Evolutionary conservation across 768 basidiomycete genomes (phyloP).

Genomic region (Melanogaster broomeanus): DNA sequence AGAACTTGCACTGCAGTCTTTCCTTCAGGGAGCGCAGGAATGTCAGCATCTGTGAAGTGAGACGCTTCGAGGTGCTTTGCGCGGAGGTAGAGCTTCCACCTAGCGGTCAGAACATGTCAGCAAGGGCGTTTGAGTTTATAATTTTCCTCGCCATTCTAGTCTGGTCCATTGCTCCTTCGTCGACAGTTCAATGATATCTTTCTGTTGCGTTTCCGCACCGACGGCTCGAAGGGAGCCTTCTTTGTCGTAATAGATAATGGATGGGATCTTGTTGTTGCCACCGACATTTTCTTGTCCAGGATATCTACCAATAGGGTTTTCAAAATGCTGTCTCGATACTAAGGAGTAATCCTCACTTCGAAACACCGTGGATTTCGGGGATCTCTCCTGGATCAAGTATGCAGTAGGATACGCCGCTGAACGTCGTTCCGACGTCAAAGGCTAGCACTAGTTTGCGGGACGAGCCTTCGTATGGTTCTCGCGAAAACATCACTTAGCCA

Average conservation of each 20-base stretch:
- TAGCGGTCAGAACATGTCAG: slow-evolving; percentile 6
- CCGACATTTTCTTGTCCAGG: slow-evolving; percentile 38
- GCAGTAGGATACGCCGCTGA: slow-evolving; percentile 36
- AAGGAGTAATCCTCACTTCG: slow-evolving; percentile 16
- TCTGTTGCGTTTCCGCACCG: slow-evolving; percentile 42
- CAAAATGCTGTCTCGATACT: neutral
- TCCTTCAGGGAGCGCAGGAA: slow-evolving; percentile 37
- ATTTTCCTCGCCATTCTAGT: slow-evolving; percentile 38
- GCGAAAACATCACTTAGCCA: slow-evolving; percentile 22
- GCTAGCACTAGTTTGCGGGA: slow-evolving; percentile 35
- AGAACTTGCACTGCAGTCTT: slow-evolving; percentile 41
- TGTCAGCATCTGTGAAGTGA: slow-evolving; percentile 22
- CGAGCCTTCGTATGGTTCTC: slow-evolving; percentile 35
- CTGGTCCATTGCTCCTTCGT: slow-evolving; percentile 41
- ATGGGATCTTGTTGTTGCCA: slow-evolving; percentile 44
- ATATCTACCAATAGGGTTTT: slow-evolving; percentile 19
- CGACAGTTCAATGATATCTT: slow-evolving; percentile 34
- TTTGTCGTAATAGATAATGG: slow-evolving; percentile 43
- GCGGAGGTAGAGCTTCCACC: slow-evolving; percentile 38
- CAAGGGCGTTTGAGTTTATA: neutral
- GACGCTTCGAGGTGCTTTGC: slow-evolving; percentile 27
- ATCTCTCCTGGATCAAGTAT: slow-evolving; percentile 40
- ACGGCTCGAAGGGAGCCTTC: slow-evolving; percentile 38
- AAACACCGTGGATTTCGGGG: slow-evolving; percentile 21
- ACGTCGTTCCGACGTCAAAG: slow-evolving; percentile 40